Conservation (phyloP, 2,329 filamentous ascomycete genomes). For the Fusarium sp. region DNA sequence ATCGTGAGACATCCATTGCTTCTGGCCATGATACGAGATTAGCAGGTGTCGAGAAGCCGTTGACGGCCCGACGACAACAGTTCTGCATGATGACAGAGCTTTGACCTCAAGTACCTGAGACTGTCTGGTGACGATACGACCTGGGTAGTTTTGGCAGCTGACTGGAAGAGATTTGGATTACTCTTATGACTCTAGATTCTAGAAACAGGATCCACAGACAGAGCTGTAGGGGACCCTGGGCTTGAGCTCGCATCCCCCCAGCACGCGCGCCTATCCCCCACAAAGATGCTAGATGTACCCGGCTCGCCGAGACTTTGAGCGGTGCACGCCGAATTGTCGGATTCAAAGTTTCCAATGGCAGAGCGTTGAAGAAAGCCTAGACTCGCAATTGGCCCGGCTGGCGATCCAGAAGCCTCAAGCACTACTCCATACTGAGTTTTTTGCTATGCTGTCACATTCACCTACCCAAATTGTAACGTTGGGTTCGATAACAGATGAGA, state of each 20-base stretch:
- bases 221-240: slow-evolving; percentile 19
- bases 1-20: neutral
- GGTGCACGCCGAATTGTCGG: slow-evolving; percentile 11
- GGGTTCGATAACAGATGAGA: slow-evolving; percentile 20
- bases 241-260: slow-evolving; percentile 13
- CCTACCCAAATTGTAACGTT: slow-evolving; percentile 20
- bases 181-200: slow-evolving; percentile 32
- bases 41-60: slow-evolving; percentile 1
- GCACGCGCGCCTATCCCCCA: slow-evolving; percentile 27
- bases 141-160: slow-evolving; percentile 25
- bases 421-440: neutral
- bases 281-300: slow-evolving; percentile 7
- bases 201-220: slow-evolving; percentile 25
- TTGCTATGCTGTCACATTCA: slow-evolving; percentile 20
- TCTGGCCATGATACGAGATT: slow-evolving; percentile 7
- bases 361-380: slow-evolving; percentile 11
- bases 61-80: neutral
- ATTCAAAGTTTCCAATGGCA: slow-evolving; percentile 25
- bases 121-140: slow-evolving; percentile 1
- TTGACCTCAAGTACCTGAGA: slow-evolving; percentile 5
- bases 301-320: slow-evolving; percentile 16
- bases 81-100: neutral
- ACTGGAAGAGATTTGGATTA: slow-evolving; percentile 29
- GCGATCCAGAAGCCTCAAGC: slow-evolving; percentile 21
- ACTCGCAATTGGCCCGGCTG: slow-evolving; percentile 41